Conservation (phyloP, 1,139 yeast genomes). For the Pichia sp. region DNA sequence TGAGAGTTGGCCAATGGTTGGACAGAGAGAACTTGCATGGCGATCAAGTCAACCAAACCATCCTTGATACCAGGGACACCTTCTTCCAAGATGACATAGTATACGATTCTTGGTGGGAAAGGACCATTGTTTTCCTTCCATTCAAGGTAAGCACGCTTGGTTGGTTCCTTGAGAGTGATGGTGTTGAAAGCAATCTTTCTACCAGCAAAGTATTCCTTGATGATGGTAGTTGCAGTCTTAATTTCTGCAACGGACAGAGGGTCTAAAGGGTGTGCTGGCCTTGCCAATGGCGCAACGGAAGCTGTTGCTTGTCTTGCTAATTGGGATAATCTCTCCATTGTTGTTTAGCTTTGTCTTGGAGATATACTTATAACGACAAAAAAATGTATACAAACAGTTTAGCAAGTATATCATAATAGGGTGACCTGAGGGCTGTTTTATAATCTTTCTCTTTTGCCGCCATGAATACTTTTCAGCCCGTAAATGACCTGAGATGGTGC, state of each 20-base stretch:
- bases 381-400: too few species aligned
- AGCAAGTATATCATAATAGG: too few species aligned
- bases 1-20: slow-evolving; percentile 53
- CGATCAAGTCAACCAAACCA: slow-evolving; percentile 55
- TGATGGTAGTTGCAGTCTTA: slow-evolving; percentile 35
- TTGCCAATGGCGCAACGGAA: slow-evolving; percentile 43
- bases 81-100: slow-evolving; percentile 54
- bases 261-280: slow-evolving; percentile 64
- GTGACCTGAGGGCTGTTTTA: too few species aligned
- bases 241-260: slow-evolving; percentile 59
- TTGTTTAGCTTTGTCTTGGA: background rate
- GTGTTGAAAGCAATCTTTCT: slow-evolving; percentile 54
- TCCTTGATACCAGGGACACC: slow-evolving; percentile 60
- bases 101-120: slow-evolving; percentile 59
- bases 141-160: slow-evolving; percentile 50
- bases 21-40: slow-evolving; percentile 40
- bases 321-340: slow-evolving; percentile 63
- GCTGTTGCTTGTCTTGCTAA: slow-evolving; percentile 59
- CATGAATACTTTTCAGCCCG: too few species aligned
- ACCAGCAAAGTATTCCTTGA: slow-evolving; percentile 42
- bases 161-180: slow-evolving; percentile 64
- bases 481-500: too few species aligned
- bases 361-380: too few species aligned
- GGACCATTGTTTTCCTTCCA: slow-evolving; percentile 65
- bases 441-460: too few species aligned